phyloP scores from a whole-genome alignment of 1,284 basidiomycete species.

The Xerocomus cyaneibrunnescens region DNA sequence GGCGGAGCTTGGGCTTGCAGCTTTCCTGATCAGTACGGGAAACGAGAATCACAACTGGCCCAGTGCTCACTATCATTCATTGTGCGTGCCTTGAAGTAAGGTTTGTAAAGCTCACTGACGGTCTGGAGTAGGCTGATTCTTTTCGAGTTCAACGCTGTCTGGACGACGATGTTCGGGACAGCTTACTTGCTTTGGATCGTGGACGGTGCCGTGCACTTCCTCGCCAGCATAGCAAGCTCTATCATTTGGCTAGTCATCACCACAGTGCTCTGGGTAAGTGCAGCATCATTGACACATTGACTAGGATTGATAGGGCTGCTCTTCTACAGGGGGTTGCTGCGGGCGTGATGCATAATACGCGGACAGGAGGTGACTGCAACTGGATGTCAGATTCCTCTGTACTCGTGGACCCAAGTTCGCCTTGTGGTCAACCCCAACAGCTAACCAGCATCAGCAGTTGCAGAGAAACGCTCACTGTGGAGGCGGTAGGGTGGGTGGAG shows the following conservation, averaged over 20 bases:
- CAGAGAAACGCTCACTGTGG: conserved; percentile 66
- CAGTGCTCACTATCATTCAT: conserved; percentile 57
- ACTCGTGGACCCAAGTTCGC: conserved; percentile 30
- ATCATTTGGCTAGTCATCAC: conserved; percentile 68
- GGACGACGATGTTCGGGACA: conserved; percentile 67
- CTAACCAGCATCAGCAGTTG: conserved; percentile 46
- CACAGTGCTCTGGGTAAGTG: conserved; percentile 58
- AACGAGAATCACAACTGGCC: conserved; percentile 61
- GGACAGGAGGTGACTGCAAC: conserved; percentile 57
- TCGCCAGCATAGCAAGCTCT: conserved; percentile 75
- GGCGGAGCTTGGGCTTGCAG: conserved; percentile 68
- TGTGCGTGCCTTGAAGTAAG: conserved; percentile 46
- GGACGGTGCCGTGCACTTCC: conserved; percentile 59
- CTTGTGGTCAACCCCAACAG: conserved; percentile 22
- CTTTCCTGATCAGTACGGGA: conserved; percentile 65
- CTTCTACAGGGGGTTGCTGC: conserved; percentile 56
- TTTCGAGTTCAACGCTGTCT: conserved; percentile 66
- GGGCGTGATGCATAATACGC: conserved; percentile 62
- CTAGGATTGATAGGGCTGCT: conserved; percentile 1
- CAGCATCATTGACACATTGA: neutral
- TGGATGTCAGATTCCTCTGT: conserved; percentile 52
- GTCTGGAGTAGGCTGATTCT: conserved; percentile 49
- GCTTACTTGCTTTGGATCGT: conserved; percentile 70
- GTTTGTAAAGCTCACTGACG: conserved; percentile 14
- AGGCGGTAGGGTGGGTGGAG: conserved; percentile 73